Base-by-base conservation (phyloP, 768 basidiomycete species). In the Tulasnella calospora region DNA sequence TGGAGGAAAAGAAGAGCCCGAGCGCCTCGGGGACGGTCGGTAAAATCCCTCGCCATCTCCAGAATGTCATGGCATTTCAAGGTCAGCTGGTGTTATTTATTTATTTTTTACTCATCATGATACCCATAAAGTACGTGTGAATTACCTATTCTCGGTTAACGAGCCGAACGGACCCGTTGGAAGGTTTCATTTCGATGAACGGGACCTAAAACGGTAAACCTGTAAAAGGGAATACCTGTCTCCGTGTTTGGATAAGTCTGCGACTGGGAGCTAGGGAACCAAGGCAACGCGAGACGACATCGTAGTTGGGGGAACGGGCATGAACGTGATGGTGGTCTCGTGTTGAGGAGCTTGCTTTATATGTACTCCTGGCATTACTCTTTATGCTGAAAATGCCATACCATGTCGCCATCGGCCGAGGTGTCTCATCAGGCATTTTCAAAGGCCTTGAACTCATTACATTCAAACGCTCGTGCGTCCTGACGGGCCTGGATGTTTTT, bases 181-280 rank as follows among this genome's bases (percentile, higher is more conserved):
- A n/a, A 1, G 23, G 9, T 23, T 57, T 67, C 61, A 67, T 67
- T 67, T 67, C 61, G 33, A 7, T 33, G 4, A 44, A n/a, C 61
- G 47, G 47, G 47, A 67, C 61, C 61, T 27, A 67, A 67, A 67
- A 67, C n/a, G 61, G 27, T 67, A 67, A 67, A 67, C 61, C 23
- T n/a, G 13, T 67, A 67, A 30, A 13, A 33, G 61, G 61, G 13
- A 67, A 67, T 33, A 1, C 7, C 2, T 8, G 27, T 33, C 21
- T 30, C 61, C 61, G 27, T 5, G 5, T 67, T 30, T 17, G 61
- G 61, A 67, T 23, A 57, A 9, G 15, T 27, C n/a, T 21, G 23
- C n/a, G 55, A 12, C 7, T 57, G 23, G 23, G 23, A 57, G 55
- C n/a, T n/a, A n/a, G 55, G 61, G 61, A 67, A 27, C 17, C 61